Percentiles rank a stretch among this genome's conserved stretches.
Conservation (phyloP, 169 alveolate species). For the Plasmodium relictum region DNA sequence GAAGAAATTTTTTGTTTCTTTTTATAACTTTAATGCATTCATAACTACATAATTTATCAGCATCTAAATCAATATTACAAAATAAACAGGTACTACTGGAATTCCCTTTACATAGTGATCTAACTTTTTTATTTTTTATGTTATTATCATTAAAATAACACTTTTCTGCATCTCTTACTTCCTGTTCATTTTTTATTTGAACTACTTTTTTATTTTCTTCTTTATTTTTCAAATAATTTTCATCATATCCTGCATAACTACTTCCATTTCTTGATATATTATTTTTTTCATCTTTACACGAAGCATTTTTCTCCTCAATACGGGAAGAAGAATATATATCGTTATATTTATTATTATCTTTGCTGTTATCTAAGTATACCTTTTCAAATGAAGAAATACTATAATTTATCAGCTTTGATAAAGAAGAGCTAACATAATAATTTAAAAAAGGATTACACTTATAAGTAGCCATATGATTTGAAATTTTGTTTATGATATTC, state of each 20-base stretch:
- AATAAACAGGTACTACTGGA: constrained; percentile 19
- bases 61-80: constrained; percentile 22
- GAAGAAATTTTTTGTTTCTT: constrained; percentile 17
- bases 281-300: neutral
- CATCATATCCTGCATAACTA: neutral
- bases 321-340: neutral
- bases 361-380: neutral
- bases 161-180: neutral
- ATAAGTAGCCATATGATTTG: constrained; percentile 32
- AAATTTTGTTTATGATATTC: constrained; percentile 1
- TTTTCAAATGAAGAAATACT: constrained; percentile 9
- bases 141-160: neutral
- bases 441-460: constrained; percentile 51
- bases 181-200: neutral
- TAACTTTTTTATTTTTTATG: neutral
- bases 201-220: neutral
- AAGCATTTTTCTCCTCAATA: neutral
- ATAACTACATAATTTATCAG: constrained; percentile 11
- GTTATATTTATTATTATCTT: neutral
- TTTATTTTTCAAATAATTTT: neutral
- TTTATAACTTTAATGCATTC: constrained; percentile 29
- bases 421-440: constrained; percentile 16
- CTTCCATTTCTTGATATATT: neutral
- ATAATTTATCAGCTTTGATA: constrained; percentile 4
- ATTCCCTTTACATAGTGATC: neutral